A percentile compares a stretch with the other conserved stretches of the same genome.
Conservation (phyloP, 1,284 basidiomycete species). For the Mycosarcoma maydis region DNA sequence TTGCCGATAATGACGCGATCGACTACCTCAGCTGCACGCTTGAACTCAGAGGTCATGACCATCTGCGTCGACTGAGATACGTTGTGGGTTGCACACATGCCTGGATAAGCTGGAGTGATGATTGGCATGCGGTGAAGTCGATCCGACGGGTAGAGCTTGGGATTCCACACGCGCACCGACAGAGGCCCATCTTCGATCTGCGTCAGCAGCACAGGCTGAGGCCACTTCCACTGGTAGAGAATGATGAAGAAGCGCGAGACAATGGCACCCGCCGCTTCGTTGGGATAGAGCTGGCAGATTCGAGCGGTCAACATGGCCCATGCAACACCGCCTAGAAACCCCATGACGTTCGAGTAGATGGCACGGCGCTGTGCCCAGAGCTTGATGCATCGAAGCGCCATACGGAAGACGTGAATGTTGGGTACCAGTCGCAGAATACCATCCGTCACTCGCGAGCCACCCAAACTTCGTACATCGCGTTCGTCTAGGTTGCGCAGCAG, state of each 20-base stretch:
- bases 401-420: constrained; percentile 91
- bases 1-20: constrained; percentile 87
- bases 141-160: constrained; percentile 93
- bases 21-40: constrained; percentile 90
- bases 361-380: constrained; percentile 96
- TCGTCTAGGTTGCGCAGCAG: constrained; percentile 93
- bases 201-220: constrained; percentile 93
- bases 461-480: constrained; percentile 90
- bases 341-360: constrained; percentile 97
- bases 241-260: constrained; percentile 97
- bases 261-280: constrained; percentile 90
- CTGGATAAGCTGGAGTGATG: constrained; percentile 98
- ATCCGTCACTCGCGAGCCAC: constrained; percentile 96
- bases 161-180: constrained; percentile 97
- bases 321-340: constrained; percentile 96
- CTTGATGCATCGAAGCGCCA: constrained; percentile 93
- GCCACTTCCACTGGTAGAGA: constrained; percentile 98
- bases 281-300: constrained; percentile 98
- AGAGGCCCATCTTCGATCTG: constrained; percentile 90
- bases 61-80: constrained; percentile 94
- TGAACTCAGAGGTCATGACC: constrained; percentile 96
- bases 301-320: constrained; percentile 98
- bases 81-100: constrained; percentile 99
- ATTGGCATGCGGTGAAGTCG: constrained; percentile 98
- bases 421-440: constrained; percentile 95